Conservation (phyloP, 352 stramenopile species). For the Phytophthora multivora region DNA sequence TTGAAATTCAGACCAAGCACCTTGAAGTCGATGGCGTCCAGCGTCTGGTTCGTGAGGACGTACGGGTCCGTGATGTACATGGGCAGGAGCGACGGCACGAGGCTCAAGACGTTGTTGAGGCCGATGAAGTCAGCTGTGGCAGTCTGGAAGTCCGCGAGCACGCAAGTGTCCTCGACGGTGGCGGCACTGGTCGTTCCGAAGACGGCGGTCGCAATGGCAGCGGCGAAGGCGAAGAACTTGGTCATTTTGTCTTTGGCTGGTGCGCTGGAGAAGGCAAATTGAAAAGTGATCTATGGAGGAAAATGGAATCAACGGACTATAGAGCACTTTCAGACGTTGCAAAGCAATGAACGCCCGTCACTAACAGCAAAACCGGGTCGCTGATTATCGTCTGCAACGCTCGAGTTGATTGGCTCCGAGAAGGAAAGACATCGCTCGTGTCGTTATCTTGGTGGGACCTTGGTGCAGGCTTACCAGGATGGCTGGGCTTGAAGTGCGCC, state of each 20-base stretch:
- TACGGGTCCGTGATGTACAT: constrained; percentile 39
- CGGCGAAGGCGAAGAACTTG: constrained; percentile 44
- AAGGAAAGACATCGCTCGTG: neutral
- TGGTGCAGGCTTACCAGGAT: constrained; percentile 23
- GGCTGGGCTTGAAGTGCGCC: neutral
- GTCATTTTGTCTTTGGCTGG: constrained; percentile 37
- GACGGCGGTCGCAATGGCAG: constrained; percentile 14
- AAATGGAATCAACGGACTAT: constrained; percentile 4
- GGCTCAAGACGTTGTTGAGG: constrained; percentile 36
- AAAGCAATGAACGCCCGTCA: constrained; percentile 11
- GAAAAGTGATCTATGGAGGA: constrained; percentile 14
- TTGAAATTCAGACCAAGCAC: constrained; percentile 35
- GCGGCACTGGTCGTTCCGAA: constrained; percentile 22
- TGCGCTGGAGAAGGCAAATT: constrained; percentile 36
- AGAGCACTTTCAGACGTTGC: constrained; percentile 12
- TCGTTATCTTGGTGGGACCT: constrained; percentile 17
- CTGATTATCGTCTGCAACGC: constrained; percentile 7
- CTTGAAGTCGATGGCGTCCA: constrained; percentile 36
- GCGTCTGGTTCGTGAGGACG: constrained; percentile 34
- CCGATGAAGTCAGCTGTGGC: constrained; percentile 27
- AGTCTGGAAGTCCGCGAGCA: constrained; percentile 28
- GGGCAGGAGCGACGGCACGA: constrained; percentile 27
- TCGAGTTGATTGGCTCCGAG: constrained; percentile 7
- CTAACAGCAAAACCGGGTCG: constrained; percentile 25
- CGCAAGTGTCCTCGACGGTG: constrained; percentile 32